Percentiles rank a stretch among this genome's conserved stretches.
These are phyloP conservation scores for Eucalyptus urophylla DNA, from an alignment of 345 rosid species.

Conservation along the genomic window DNA sequence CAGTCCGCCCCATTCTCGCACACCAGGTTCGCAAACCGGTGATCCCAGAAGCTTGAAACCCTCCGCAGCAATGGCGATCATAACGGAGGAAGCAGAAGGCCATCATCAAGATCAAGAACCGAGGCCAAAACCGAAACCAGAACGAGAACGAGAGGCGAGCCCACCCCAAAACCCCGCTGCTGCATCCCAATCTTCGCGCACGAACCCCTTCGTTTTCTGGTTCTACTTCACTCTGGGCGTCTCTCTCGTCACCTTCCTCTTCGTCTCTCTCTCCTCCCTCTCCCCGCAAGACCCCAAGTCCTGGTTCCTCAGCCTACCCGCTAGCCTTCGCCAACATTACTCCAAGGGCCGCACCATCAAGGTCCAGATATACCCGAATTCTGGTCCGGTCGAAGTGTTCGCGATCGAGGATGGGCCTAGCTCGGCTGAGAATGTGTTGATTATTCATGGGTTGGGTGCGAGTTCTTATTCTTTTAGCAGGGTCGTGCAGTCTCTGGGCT, in stretches of 20 bases:
- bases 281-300: slow-evolving; percentile 54
- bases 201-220: slow-evolving; percentile 68
- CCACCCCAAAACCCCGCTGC: background rate
- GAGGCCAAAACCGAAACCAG: background rate
- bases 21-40: background rate
- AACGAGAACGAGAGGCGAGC: background rate
- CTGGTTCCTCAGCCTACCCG: slow-evolving; percentile 72
- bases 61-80: slow-evolving; percentile 44
- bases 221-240: slow-evolving; percentile 48
- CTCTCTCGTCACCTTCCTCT: slow-evolving; percentile 42
- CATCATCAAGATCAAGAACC: slow-evolving; percentile 2
- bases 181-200: background rate
- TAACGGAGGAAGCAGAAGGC: slow-evolving; percentile 52
- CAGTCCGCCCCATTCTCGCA: background rate
- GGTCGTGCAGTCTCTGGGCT: slow-evolving; percentile 31
- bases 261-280: slow-evolving; percentile 26
- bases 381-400: slow-evolving; percentile 53
- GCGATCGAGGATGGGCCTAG: slow-evolving; percentile 30
- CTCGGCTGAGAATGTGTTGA: slow-evolving; percentile 37
- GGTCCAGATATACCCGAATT: slow-evolving; percentile 36
- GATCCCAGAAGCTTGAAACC: background rate
- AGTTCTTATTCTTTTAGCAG: slow-evolving; percentile 64
- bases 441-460: slow-evolving; percentile 74
- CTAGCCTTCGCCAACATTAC: slow-evolving; percentile 69
- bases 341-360: slow-evolving; percentile 68